Conservation (phyloP, 2,329 filamentous ascomycete species). For the Talaromyces funiculosus region DNA sequence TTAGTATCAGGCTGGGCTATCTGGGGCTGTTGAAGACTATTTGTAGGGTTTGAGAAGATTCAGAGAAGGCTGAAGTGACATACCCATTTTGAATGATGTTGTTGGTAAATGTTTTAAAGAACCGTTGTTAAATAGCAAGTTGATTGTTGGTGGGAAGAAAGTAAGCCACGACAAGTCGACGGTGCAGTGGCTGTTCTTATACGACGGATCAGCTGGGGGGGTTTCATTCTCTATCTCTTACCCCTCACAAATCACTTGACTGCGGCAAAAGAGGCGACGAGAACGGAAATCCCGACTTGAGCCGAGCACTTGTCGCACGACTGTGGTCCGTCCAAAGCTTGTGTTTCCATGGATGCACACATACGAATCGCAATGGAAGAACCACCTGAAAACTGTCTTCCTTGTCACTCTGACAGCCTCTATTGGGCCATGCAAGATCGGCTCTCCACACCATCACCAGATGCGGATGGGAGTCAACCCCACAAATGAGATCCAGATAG, state of each 20-base stretch:
- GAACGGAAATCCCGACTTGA: neutral
- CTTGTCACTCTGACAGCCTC: neutral
- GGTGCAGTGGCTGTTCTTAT: neutral
- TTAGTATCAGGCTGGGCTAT: neutral
- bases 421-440: neutral
- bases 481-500: too few relatives aligned
- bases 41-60: neutral
- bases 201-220: neutral
- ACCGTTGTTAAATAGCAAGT: neutral
- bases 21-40: neutral
- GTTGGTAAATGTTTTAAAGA: neutral
- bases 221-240: neutral
- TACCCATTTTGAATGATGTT: constrained; percentile 7
- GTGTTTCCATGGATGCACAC: neutral
- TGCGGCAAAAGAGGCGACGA: too few relatives aligned
- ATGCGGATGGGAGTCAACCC: neutral
- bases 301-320: neutral
- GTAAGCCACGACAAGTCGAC: neutral
- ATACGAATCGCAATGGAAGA: too few relatives aligned
- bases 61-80: neutral
- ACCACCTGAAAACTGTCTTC: neutral
- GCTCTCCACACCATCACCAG: neutral
- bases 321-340: neutral
- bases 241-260: constrained; percentile 11
- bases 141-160: neutral